Percentiles rank a stretch among this genome's conserved stretches.
These are phyloP conservation scores for Penicillium sp. DNA, from an alignment of 2,329 filamentous ascomycete genomes.

Conservation along the genomic window DNA sequence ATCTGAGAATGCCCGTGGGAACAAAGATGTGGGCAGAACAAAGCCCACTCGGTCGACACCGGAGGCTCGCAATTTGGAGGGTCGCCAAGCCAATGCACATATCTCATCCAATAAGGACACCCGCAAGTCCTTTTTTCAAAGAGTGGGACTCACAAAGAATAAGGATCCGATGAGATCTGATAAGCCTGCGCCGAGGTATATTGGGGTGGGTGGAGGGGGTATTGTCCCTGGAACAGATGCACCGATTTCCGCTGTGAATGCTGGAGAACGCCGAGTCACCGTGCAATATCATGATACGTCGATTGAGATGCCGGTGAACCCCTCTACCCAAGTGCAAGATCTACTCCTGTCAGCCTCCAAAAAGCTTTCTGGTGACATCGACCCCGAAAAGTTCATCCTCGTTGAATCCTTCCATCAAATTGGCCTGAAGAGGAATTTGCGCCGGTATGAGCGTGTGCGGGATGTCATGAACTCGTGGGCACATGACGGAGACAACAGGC, in stretches of 20 bases:
- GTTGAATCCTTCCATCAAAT: constrained; percentile 71
- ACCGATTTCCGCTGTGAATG: constrained; percentile 74
- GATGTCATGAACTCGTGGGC: constrained; percentile 95
- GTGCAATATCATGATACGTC: constrained; percentile 68
- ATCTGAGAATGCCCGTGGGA: constrained; percentile 1
- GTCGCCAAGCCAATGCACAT: constrained; percentile 1
- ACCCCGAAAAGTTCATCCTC: constrained; percentile 63
- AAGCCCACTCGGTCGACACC: not conserved
- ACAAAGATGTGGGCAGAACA: not conserved
- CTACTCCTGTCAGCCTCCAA: constrained; percentile 65
- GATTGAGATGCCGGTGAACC: constrained; percentile 66
- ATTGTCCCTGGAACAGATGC: constrained; percentile 61
- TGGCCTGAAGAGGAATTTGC: constrained; percentile 74
- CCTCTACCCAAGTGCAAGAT: constrained; percentile 69
- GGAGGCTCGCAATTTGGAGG: not conserved
- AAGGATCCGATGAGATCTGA: constrained; percentile 6
- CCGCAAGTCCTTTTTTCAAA: constrained; percentile 31
- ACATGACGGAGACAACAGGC: constrained; percentile 67
- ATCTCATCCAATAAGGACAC: constrained; percentile 13
- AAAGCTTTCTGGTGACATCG: constrained; percentile 60
- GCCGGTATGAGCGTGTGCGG: constrained; percentile 78
- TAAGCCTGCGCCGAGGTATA: constrained; percentile 17
- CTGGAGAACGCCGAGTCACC: constrained; percentile 67
- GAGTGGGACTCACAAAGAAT: constrained; percentile 23
- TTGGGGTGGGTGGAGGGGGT: constrained; percentile 21